Percentiles rank a stretch among this genome's conserved stretches.
These are phyloP conservation scores for Asterionellopsis glacialis DNA, from an alignment of 108 stramenopile genomes.

Conservation along the genomic window DNA sequence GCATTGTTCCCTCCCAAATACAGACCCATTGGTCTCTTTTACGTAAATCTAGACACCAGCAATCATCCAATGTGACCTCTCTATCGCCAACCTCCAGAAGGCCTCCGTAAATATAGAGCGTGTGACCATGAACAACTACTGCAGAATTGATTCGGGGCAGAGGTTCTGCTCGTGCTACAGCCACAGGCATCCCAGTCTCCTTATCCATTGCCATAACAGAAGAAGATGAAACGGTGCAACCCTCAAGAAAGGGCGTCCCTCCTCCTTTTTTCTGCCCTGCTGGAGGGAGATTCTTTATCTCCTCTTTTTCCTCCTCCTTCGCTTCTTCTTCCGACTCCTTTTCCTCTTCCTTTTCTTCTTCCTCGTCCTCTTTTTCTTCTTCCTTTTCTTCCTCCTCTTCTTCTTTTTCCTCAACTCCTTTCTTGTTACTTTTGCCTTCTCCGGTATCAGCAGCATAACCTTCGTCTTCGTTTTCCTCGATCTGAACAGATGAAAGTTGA, in stretches of 20 bases:
- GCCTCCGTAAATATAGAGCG: slow-evolving; percentile 71
- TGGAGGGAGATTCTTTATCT: neutral
- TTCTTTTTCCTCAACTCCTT: neutral
- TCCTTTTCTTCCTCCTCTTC: slow-evolving; percentile 15
- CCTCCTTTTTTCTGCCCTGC: neutral
- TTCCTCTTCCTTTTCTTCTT: slow-evolving; percentile 21
- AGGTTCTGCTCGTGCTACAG: slow-evolving; percentile 67
- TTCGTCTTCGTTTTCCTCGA: slow-evolving; percentile 12
- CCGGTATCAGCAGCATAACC: slow-evolving; percentile 2
- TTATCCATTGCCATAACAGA: slow-evolving; percentile 62
- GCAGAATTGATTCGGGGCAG: slow-evolving; percentile 78
- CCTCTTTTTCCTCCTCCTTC: slow-evolving; percentile 30
- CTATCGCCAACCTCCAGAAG: slow-evolving; percentile 89
- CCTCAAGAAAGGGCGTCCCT: neutral
- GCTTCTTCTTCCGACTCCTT: slow-evolving; percentile 24
- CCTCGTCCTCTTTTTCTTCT: slow-evolving; percentile 10
- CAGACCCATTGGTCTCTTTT: slow-evolving; percentile 85
- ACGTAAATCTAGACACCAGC: slow-evolving; percentile 80
- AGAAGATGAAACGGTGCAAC: slow-evolving; percentile 30
- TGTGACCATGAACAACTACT: slow-evolving; percentile 41
- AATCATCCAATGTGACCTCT: slow-evolving; percentile 88
- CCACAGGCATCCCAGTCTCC: slow-evolving; percentile 48
- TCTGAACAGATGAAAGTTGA: too few species aligned
- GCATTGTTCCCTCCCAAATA: slow-evolving; percentile 80
- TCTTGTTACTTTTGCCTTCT: slow-evolving; percentile 1